Evolutionary conservation across 2,329 filamentous ascomycete genomes (phyloP), one percentile per base, ranked within the genome.

Genomic region (Alternaria triticina): DNA sequence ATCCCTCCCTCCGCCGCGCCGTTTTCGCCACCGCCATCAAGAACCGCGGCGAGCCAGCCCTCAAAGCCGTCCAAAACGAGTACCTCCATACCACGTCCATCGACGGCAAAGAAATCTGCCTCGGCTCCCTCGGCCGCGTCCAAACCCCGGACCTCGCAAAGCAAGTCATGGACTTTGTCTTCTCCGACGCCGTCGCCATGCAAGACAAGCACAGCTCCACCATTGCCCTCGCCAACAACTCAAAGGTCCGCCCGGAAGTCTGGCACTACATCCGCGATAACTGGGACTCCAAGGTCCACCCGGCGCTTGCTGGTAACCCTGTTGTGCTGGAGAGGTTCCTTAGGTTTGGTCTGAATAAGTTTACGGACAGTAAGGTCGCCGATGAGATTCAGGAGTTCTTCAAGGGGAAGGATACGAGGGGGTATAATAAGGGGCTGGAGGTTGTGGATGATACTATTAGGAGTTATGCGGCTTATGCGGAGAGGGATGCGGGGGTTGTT

Each of bases 281-380:
- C 82, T 99, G 95, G 92, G 85, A 88, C 28, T 62, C 59, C 28
- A 84, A 86, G 36, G 87, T 97, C 47, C 86, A 90, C 56, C 83
- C 88, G 64, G 91, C 91, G 79, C 85, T 98, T 58, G 89, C 87
- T 77, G 85, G 86, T 45, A 97, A 97, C 82, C 91, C 93, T 67
- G 91, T 97, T 28, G 88, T 97, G 4, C 85, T 97, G 15, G 95
- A 99, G 82, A 90, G 95, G 51, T 97, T 97, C 82, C 83, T 99
- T 72, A 90, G 92, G 71, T 85, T 91, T 70, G 89, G 89, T 47
- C 83, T 99, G 70, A 88, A 88, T 74, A 91, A 92, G 76, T 98
- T 96, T 78, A 88, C 92, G 4, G 90, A 93, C 71, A 82, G 84
- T 13, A 86, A 87, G 66, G 86, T 88, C 15, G 87, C 93, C 66